A percentile compares a stretch with the other conserved stretches of the same genome.
Evolutionary conservation across 1,284 basidiomycete species (phyloP).

Genomic region (Sanguinoderma infundibulare): DNA sequence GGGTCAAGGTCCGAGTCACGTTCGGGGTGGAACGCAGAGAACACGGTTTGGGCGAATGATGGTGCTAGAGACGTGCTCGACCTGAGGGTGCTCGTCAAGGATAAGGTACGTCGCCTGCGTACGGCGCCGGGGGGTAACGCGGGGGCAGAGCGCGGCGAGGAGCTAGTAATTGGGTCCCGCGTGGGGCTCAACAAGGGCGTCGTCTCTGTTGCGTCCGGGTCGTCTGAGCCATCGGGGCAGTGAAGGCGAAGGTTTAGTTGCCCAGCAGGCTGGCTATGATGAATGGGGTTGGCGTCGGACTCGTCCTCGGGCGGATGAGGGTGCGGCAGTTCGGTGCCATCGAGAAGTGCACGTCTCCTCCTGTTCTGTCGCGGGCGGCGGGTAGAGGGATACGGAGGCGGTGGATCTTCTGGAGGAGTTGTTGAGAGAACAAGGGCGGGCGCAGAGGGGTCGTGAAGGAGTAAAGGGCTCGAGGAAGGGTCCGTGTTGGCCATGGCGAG

Average conservation of each 20-base stretch:
- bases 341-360: conserved; percentile 29
- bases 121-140: conserved; percentile 24
- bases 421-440: conserved; percentile 26
- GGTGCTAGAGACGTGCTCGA: conserved; percentile 56
- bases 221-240: conserved; percentile 20
- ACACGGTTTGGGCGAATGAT: conserved; percentile 67
- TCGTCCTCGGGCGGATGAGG: conserved; percentile 39
- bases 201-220: conserved; percentile 40
- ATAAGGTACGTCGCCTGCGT: conserved; percentile 49
- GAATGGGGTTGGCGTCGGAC: conserved; percentile 25
- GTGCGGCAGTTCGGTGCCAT: conserved; percentile 31
- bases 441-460: conserved; percentile 18
- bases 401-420: conserved; percentile 51
- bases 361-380: conserved; percentile 45
- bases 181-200: conserved; percentile 45
- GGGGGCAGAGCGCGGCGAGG: conserved; percentile 20
- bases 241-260: background rate
- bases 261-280: background rate
- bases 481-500: conserved; percentile 21
- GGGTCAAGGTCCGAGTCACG: conserved; percentile 43
- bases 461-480: conserved; percentile 10
- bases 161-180: conserved; percentile 15
- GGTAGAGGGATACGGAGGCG: conserved; percentile 69
- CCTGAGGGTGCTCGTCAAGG: conserved; percentile 55
- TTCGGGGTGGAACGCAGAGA: conserved; percentile 61